These are phyloP conservation scores for Populus hybrid DNA, from an alignment of 441 rosid species.

Conservation along the genomic window DNA sequence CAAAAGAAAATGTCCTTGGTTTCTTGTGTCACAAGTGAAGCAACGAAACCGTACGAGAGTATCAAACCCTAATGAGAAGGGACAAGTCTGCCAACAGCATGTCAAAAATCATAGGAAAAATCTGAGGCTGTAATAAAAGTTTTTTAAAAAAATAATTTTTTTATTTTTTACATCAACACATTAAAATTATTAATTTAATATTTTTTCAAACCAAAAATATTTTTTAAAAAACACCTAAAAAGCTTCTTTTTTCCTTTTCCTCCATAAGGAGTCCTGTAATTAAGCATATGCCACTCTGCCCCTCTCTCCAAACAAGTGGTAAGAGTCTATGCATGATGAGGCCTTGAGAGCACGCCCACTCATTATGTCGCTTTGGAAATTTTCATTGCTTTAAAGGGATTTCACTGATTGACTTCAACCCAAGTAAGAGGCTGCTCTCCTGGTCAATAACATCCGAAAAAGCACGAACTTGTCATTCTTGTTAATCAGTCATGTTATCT, in stretches of 20 bases:
- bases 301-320: neutral
- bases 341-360: conserved; percentile 59
- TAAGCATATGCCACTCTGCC: neutral
- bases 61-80: conserved; percentile 16
- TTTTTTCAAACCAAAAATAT: too few relatives aligned
- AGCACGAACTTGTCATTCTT: conserved; percentile 21
- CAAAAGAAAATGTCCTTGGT: neutral
- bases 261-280: neutral
- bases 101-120: neutral
- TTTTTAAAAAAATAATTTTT: too few relatives aligned
- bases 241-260: neutral
- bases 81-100: neutral
- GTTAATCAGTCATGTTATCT: conserved; percentile 15
- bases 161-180: too few relatives aligned
- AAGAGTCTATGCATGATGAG: conserved; percentile 30
- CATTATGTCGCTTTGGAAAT: conserved; percentile 43
- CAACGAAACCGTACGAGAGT: neutral
- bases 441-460: conserved; percentile 21
- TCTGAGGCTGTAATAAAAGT: too few relatives aligned
- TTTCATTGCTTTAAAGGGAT: conserved; percentile 39
- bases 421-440: conserved; percentile 27
- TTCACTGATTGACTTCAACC: conserved; percentile 39
- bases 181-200: too few relatives aligned
- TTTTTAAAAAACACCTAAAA: too few relatives aligned
- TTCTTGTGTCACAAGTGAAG: conserved; percentile 18